Evolutionary conservation across 2,329 filamentous ascomycete genomes (phyloP), one percentile per base, ranked within the genome.

Genomic region (Scleromitrula shiraiana): DNA sequence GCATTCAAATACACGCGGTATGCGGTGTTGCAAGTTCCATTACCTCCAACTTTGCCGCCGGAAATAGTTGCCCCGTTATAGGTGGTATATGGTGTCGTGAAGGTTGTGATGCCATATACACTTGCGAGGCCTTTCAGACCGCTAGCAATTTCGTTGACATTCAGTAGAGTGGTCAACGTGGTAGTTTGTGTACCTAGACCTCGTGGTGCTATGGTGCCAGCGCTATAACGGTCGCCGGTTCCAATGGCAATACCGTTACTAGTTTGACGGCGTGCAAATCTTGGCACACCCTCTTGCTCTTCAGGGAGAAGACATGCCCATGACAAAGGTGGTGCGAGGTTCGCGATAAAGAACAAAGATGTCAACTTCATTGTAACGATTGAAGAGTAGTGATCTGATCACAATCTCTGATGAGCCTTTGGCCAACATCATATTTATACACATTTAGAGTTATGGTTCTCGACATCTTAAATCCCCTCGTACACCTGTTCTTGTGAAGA

Each of bases 1-100:
- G 70, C 71, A 50, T 73, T 73, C 49, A 81, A 63, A 57, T 75
- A 76, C 23, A 77, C 68, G 29, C 71, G 68, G 55, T 74, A 73
- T 5, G 62, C 62, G 30, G 64, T 62, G 42, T 67, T 67, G 53
- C 67, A 65, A n/a, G 63, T 65, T 19, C 66, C 66, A 8, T 58
- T 57, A 15, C 67, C 67, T 19, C 74, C 74, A 27, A 76, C 65
- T 48, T 67, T 67, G n/a, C 59, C 67, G 29, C 64, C 68, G 30
- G 59, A 56, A 33, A 68, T 65, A 3, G 63, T 63, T 5, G 65
- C 65, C 4, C 67, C 67, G 23, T 71, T 64, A 52, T 67, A 70
- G 0, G 69, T 71, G 50, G 62, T 68, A 53, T 68, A 67, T 2
- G 69, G 68, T 4, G 68, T 65, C 2, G 64, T 65, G 54, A 71